A percentile compares a stretch with the other conserved stretches of the same genome.
Conservation (phyloP, 495 filamentous ascomycete genomes). For the Penicillium longicatenatum region DNA sequence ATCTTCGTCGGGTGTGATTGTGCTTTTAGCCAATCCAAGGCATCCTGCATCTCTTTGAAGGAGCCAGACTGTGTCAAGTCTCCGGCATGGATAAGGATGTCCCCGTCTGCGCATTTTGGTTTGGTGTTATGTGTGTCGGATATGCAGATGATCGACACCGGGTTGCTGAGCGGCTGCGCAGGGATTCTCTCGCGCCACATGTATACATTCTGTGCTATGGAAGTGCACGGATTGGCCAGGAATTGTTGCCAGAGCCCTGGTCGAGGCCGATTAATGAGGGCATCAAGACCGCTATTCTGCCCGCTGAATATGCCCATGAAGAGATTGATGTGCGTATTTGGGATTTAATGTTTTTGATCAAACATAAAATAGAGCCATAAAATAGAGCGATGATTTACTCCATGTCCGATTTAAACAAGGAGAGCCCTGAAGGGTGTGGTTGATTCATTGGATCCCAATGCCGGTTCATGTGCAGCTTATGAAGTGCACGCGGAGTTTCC, state of each 20-base stretch:
- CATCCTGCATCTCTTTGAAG: conserved; percentile 57
- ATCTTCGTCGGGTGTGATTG: conserved; percentile 67
- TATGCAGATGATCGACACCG: conserved; percentile 50
- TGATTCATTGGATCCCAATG: neutral
- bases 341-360: no score
- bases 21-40: conserved; percentile 61
- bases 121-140: conserved; percentile 73
- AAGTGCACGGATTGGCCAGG: conserved; percentile 15
- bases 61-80: conserved; percentile 68
- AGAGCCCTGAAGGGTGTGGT: no score
- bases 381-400: no score
- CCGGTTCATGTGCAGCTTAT: neutral
- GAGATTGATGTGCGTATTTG: no score
- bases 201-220: conserved; percentile 20
- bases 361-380: no score
- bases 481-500: no score
- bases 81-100: conserved; percentile 76
- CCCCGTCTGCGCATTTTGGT: conserved; percentile 58
- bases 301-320: no score
- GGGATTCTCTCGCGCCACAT: conserved; percentile 15
- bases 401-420: no score
- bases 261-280: conserved; percentile 17
- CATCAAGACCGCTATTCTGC: neutral
- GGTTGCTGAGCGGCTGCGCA: conserved; percentile 16
- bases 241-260: conserved; percentile 21